Conservation (phyloP, 129 eudicot species). For the Flaveria sonorensis region DNA sequence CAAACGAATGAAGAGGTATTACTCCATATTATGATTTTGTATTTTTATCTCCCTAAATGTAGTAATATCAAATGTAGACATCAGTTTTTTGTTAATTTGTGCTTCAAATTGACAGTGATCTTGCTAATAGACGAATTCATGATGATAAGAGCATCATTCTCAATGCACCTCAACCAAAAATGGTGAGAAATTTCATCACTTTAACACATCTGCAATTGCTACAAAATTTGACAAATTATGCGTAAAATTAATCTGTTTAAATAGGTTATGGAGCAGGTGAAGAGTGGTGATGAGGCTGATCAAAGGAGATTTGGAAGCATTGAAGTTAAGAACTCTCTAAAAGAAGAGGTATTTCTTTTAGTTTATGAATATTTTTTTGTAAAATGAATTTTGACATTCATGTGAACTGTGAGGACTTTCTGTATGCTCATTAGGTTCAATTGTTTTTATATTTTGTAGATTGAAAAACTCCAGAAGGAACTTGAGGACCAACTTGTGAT, state of each 20-base stretch:
- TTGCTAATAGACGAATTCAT: conserved; percentile 31
- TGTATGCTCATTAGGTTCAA: not conserved
- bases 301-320: conserved; percentile 38
- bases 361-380: not conserved
- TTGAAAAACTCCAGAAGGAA: conserved; percentile 59
- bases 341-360: conserved; percentile 48
- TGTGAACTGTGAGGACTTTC: not conserved
- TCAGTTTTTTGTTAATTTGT: conserved; percentile 11
- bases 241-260: conserved; percentile 17
- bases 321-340: conserved; percentile 44
- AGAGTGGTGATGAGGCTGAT: conserved; percentile 33
- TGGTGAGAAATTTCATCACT: conserved; percentile 26
- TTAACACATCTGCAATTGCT: not conserved
- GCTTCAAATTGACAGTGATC: conserved; percentile 44
- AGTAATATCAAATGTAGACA: conserved; percentile 19
- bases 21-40: too few relatives aligned
- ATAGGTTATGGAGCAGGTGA: conserved; percentile 44
- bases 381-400: not conserved
- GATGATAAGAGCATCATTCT: conserved; percentile 39
- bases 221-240: not conserved
- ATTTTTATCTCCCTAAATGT: not conserved
- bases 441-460: conserved; percentile 33
- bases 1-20: conserved; percentile 41
- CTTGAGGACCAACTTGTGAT: conserved; percentile 53
- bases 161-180: conserved; percentile 38